phyloP scores from a whole-genome alignment of 2,329 filamentous ascomycete genomes.

The Cadophora sp. region DNA sequence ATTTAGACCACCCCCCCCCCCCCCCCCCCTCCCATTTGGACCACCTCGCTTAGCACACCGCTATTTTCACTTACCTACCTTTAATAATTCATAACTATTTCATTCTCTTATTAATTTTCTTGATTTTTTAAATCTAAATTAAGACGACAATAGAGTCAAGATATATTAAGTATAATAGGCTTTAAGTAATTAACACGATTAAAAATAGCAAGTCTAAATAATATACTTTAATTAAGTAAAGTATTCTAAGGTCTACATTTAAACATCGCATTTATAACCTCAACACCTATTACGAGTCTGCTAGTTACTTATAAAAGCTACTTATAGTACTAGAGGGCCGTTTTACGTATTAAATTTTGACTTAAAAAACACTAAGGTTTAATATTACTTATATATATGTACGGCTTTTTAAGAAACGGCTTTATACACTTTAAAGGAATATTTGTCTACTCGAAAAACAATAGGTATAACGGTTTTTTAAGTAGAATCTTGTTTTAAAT shows the following conservation, averaged over 20 bases:
- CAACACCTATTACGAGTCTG: background rate
- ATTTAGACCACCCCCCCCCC: too few species aligned
- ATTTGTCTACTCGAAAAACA: too few species aligned
- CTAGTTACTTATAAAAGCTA: background rate
- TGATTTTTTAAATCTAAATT: background rate
- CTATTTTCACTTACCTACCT: background rate
- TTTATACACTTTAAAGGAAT: too few species aligned
- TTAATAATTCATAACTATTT: conserved; percentile 3
- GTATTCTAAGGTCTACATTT: too few species aligned
- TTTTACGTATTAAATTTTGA: too few species aligned
- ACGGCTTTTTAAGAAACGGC: too few species aligned
- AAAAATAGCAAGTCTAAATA: background rate
- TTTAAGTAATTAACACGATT: background rate
- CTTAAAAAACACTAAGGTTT: too few species aligned
- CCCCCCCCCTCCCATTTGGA: background rate
- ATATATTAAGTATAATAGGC: background rate
- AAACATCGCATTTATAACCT: background rate
- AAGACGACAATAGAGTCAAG: background rate
- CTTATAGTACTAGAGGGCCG: too few species aligned
- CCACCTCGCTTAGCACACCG: background rate
- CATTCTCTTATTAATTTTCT: background rate
- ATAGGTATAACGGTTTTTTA: too few species aligned
- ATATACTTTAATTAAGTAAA: background rate
- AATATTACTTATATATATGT: too few species aligned
- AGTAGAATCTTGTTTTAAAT: too few species aligned